Conservation (phyloP, 2,329 filamentous ascomycete species). For the Pseudogymnoascus sp. region DNA sequence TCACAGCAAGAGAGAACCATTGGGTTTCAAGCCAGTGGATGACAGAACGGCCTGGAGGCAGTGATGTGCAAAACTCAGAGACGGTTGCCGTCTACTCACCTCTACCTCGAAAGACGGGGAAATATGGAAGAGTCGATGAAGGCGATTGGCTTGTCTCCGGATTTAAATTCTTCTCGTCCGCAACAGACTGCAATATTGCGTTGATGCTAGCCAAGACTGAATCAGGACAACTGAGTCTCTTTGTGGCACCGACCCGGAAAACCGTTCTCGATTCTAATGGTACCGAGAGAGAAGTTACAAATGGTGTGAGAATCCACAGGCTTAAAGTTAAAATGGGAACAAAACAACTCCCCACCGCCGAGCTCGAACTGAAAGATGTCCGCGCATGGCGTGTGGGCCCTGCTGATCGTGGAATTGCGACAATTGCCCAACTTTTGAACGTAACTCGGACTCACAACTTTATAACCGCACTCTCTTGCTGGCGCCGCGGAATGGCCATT, state of each 20-base stretch:
- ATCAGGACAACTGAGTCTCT: constrained; percentile 11
- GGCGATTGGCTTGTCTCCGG: constrained; percentile 12
- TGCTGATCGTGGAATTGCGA: constrained; percentile 10
- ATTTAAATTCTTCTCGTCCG: constrained; percentile 13
- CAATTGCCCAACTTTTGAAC: constrained; percentile 12
- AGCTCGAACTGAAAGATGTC: constrained; percentile 11
- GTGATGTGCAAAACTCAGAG: constrained; percentile 44
- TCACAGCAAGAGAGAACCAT: constrained; percentile 33
- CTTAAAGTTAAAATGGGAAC: constrained; percentile 13
- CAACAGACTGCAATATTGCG: constrained; percentile 12
- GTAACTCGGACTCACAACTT: constrained; percentile 34
- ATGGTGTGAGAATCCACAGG: constrained; percentile 13
- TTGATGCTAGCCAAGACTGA: constrained; percentile 13
- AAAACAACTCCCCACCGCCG: constrained; percentile 14
- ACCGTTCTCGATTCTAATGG: constrained; percentile 7
- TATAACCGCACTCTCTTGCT: constrained; percentile 29
- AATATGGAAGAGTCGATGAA: constrained; percentile 11
- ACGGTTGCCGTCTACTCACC: constrained; percentile 33
- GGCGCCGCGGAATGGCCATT: constrained; percentile 34
- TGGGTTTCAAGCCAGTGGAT: constrained; percentile 52
- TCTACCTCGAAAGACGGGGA: constrained; percentile 9
- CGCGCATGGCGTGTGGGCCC: constrained; percentile 10
- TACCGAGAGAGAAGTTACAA: constrained; percentile 11
- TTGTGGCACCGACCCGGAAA: constrained; percentile 10
- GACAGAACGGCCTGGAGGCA: constrained; percentile 45